A percentile compares a stretch with the other conserved stretches of the same genome.
Evolutionary conservation across 495 filamentous ascomycete species (phyloP).

Genomic region (Durotheca rogersii): DNA sequence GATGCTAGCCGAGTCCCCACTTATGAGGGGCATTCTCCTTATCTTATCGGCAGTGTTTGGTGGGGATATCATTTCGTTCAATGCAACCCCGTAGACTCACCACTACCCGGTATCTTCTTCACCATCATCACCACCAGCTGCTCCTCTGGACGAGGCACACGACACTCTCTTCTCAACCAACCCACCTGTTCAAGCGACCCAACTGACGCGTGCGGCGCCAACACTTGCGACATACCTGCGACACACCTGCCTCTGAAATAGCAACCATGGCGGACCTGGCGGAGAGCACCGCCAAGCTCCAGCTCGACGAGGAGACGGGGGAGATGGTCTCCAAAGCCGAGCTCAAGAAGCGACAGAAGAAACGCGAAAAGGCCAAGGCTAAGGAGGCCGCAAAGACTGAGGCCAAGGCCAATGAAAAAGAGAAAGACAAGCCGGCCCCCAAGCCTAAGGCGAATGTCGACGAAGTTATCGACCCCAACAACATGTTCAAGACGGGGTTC

Average conservation of each 20-base stretch:
- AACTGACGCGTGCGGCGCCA: too few species aligned
- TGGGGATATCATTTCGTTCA: too few species aligned
- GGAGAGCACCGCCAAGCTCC: slow-evolving; percentile 57
- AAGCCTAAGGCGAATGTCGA: slow-evolving; percentile 43
- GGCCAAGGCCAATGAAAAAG: slow-evolving; percentile 37
- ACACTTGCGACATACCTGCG: too few species aligned
- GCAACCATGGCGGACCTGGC: slow-evolving; percentile 57
- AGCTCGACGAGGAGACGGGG: slow-evolving; percentile 64
- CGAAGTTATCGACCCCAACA: slow-evolving; percentile 61
- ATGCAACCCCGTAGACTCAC: too few species aligned
- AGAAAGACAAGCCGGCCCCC: slow-evolving; percentile 42
- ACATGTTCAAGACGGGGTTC: slow-evolving; percentile 85
- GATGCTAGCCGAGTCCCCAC: too few species aligned
- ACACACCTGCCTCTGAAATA: not conserved
- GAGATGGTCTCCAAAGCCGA: slow-evolving; percentile 67
- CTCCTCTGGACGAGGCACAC: too few species aligned
- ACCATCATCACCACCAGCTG: too few species aligned
- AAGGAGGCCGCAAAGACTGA: slow-evolving; percentile 35
- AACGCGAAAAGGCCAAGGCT: slow-evolving; percentile 53
- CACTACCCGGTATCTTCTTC: too few species aligned
- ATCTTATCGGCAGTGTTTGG: too few species aligned
- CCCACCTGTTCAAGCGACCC: too few species aligned
- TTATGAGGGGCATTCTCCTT: too few species aligned
- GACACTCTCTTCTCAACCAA: too few species aligned
- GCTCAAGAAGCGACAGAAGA: slow-evolving; percentile 64